These are phyloP conservation scores for Candida palmyrensis DNA, from an alignment of 805 yeast genomes.

Conservation along the genomic window DNA sequence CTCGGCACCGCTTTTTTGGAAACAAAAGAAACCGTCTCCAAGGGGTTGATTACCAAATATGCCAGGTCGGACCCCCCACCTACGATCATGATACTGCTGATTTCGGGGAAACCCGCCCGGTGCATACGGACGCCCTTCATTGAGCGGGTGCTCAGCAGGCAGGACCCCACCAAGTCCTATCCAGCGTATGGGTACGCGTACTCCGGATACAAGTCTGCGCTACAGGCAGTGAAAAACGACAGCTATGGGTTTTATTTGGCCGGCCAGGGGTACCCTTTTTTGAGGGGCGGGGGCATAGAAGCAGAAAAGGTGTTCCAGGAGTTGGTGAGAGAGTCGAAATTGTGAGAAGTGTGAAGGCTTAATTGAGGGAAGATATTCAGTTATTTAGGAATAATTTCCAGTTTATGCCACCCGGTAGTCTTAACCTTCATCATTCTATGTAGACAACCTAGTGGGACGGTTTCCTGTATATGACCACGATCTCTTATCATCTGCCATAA, in stretches of 20 bases:
- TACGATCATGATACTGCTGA: constrained; percentile 28
- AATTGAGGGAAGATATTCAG: background rate
- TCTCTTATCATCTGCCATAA: too few species aligned
- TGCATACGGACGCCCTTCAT: constrained; percentile 33
- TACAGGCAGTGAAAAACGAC: constrained; percentile 6
- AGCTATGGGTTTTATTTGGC: constrained; percentile 27
- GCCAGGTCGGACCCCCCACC: constrained; percentile 5
- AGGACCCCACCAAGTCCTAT: constrained; percentile 4
- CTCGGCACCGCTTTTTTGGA: constrained; percentile 50
- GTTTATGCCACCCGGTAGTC: too few species aligned
- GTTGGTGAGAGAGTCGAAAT: constrained; percentile 11
- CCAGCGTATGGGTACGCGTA: constrained; percentile 35
- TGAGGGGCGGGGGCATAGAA: constrained; percentile 13
- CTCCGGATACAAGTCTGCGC: constrained; percentile 23
- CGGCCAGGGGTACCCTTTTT: constrained; percentile 26
- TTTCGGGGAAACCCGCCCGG: constrained; percentile 38
- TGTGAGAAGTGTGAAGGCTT: too few species aligned
- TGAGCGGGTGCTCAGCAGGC: constrained; percentile 10
- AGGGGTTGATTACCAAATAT: constrained; percentile 11
- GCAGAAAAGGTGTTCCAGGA: constrained; percentile 20
- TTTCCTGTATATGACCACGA: too few species aligned
- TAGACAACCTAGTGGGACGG: too few species aligned
- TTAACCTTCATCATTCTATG: too few species aligned
- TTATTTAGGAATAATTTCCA: background rate
- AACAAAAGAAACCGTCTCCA: constrained; percentile 23